These are phyloP conservation scores for Rickenella mellea DNA, from an alignment of 768 basidiomycete species.

Conservation along the genomic window DNA sequence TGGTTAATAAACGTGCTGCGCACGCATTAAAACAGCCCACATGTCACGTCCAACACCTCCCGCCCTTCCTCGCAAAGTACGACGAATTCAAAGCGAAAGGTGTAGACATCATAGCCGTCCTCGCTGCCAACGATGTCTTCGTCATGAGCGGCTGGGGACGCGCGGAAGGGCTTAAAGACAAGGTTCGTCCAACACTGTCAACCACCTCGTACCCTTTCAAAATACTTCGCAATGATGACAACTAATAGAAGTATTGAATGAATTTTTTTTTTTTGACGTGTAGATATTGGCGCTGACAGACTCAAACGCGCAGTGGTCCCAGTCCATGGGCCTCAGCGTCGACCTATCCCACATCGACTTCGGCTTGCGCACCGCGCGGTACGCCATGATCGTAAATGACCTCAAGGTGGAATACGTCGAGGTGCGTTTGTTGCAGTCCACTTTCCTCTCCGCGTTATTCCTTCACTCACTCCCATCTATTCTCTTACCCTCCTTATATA, in stretches of 20 bases:
- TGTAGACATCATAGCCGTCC: constrained; percentile 57
- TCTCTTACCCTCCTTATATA: constrained; percentile 15
- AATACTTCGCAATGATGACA: constrained; percentile 25
- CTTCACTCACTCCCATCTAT: constrained; percentile 7
- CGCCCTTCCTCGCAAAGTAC: constrained; percentile 53
- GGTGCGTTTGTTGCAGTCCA: constrained; percentile 31
- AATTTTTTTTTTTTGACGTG: constrained; percentile 8
- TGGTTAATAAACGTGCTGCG: too few species aligned
- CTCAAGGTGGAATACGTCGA: constrained; percentile 59
- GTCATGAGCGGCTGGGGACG: constrained; percentile 39
- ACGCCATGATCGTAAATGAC: constrained; percentile 59
- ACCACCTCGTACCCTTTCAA: constrained; percentile 21
- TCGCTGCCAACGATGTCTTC: constrained; percentile 75
- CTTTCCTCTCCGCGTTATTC: not conserved
- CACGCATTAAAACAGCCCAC: constrained; percentile 14
- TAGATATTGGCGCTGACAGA: constrained; percentile 58
- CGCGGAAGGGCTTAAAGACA: constrained; percentile 40
- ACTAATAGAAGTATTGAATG: constrained; percentile 20
- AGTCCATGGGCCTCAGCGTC: constrained; percentile 47
- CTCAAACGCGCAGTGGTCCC: constrained; percentile 44
- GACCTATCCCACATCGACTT: constrained; percentile 38
- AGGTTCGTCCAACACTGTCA: constrained; percentile 44
- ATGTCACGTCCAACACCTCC: constrained; percentile 34
- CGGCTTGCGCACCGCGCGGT: constrained; percentile 51
- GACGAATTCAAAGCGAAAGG: constrained; percentile 72